A percentile compares a stretch with the other conserved stretches of the same genome.
These are phyloP conservation scores for Dendrocalamus latiflorus DNA, from an alignment of 202 grass and related monocot genomes.

Conservation along the genomic window DNA sequence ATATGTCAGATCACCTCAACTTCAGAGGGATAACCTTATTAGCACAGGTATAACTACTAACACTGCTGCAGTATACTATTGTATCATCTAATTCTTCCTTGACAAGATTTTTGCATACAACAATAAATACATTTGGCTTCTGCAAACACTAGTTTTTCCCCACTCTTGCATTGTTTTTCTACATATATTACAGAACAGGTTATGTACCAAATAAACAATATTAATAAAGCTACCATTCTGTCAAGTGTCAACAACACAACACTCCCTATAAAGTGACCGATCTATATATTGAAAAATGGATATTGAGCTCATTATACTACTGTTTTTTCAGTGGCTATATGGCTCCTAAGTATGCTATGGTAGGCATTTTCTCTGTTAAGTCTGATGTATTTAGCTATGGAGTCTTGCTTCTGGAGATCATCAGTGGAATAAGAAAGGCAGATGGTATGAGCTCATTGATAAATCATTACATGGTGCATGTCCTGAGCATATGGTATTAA, in stretches of 20 bases:
- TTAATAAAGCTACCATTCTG: neutral
- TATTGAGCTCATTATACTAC: neutral
- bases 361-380: slow-evolving; percentile 49
- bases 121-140: neutral
- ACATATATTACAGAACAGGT: neutral
- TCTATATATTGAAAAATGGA: neutral
- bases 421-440: slow-evolving; percentile 47
- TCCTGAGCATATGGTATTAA: no score
- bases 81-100: no score
- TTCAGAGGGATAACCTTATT: no score
- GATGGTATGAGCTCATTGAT: no score
- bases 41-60: no score
- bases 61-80: no score
- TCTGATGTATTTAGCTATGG: slow-evolving; percentile 71
- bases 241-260: neutral
- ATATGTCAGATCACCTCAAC: no score
- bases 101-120: no score
- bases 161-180: neutral
- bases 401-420: slow-evolving; percentile 51
- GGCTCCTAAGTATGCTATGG: slow-evolving; percentile 62
- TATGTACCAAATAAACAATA: neutral
- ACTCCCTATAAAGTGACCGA: neutral
- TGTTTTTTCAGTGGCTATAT: slow-evolving; percentile 52
- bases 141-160: neutral
- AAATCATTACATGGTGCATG: no score